These are phyloP conservation scores for Aphanomyces invadans DNA, from an alignment of 352 stramenopile species.

Conservation along the genomic window DNA sequence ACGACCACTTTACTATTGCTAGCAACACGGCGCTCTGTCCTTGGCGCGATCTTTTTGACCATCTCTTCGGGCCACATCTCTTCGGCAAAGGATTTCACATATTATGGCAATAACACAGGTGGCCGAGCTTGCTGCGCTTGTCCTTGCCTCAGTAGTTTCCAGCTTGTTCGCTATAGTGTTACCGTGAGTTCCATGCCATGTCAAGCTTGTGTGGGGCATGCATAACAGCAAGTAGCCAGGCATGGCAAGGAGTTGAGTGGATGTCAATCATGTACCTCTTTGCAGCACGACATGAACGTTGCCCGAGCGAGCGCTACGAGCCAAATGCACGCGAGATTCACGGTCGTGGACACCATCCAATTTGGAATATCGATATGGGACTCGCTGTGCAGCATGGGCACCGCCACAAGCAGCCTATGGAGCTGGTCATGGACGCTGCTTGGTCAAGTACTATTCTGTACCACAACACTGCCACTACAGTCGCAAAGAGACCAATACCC, in stretches of 20 bases:
- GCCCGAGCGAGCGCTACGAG: not conserved
- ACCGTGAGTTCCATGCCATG: too few species aligned
- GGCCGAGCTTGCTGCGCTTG: not conserved
- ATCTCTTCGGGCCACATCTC: too few species aligned
- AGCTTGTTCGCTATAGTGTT: not conserved
- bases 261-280: not conserved
- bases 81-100: too few species aligned
- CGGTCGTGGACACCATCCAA: not conserved
- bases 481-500: not conserved
- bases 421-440: too few species aligned
- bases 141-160: not conserved
- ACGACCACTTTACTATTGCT: not conserved
- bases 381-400: not conserved
- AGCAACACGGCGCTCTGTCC: not conserved
- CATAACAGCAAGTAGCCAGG: too few species aligned
- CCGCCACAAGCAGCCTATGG: not conserved
- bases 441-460: not conserved
- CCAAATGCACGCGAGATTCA: not conserved
- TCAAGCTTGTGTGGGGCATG: too few species aligned
- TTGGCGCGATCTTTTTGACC: too few species aligned
- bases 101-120: not conserved
- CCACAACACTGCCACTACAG: not conserved
- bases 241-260: too few species aligned
- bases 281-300: not conserved
- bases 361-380: not conserved